These are phyloP conservation scores for Kwoniella dendrophila DNA, from an alignment of 768 basidiomycete species.

Conservation along the genomic window DNA sequence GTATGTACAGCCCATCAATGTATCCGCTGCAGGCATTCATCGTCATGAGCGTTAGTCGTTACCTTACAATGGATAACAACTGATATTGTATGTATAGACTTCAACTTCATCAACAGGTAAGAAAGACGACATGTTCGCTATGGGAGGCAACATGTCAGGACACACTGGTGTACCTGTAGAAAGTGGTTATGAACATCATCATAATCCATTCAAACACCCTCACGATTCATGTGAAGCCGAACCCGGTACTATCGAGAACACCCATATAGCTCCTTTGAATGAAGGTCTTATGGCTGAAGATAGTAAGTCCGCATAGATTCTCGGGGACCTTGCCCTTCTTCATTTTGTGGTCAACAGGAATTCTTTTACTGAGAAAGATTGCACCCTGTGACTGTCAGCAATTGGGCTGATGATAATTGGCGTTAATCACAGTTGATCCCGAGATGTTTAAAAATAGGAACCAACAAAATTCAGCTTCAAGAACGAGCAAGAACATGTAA, in stretches of 20 bases:
- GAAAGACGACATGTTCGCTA: conserved; percentile 16
- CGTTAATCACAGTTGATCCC: too few relatives aligned
- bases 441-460: not conserved
- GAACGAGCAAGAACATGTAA: conserved; percentile 9
- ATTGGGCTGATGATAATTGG: too few relatives aligned
- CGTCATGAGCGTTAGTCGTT: too few relatives aligned
- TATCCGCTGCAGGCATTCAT: too few relatives aligned
- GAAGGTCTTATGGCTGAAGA: conserved; percentile 35
- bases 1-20: not conserved
- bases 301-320: conserved; percentile 26
- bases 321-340: not conserved
- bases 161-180: conserved; percentile 19
- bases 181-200: conserved; percentile 15
- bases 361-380: too few relatives aligned
- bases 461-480: not conserved
- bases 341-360: too few relatives aligned
- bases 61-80: too few relatives aligned
- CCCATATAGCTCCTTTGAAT: conserved; percentile 37
- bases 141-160: conserved; percentile 14
- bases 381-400: too few relatives aligned
- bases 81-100: not conserved
- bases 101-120: conserved; percentile 10
- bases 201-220: conserved; percentile 7
- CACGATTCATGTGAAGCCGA: conserved; percentile 28
- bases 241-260: conserved; percentile 35